Percentiles rank a stretch among this genome's conserved stretches.
Conservation (phyloP, 1,284 basidiomycete genomes). For the Golubevia pallescens region DNA sequence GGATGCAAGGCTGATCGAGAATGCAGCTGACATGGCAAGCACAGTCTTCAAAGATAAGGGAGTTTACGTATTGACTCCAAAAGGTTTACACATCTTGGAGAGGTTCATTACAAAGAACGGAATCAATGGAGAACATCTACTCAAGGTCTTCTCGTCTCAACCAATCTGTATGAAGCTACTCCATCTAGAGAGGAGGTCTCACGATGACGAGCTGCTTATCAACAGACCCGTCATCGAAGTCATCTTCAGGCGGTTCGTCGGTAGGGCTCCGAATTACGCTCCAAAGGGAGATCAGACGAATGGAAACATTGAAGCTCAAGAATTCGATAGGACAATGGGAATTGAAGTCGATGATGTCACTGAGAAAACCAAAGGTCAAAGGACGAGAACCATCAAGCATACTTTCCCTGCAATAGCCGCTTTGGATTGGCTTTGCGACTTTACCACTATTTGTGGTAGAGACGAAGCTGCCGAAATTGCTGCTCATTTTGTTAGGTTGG, state of each 20-base stretch:
- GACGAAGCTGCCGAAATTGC: conserved; percentile 98
- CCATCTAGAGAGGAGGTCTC: conserved; percentile 87
- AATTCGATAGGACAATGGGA: conserved; percentile 67
- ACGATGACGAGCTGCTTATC: conserved; percentile 97
- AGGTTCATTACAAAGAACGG: conserved; percentile 99
- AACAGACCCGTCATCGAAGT: conserved; percentile 91
- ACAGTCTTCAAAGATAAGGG: conserved; percentile 96
- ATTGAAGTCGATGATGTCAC: conserved; percentile 71
- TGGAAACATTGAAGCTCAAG: background rate
- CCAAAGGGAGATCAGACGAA: background rate
- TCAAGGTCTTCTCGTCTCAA: conserved; percentile 86
- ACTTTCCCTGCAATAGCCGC: conserved; percentile 86
- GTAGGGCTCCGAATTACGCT: conserved; percentile 61
- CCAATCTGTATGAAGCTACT: conserved; percentile 98
- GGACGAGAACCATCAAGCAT: conserved; percentile 77
- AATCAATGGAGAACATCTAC: conserved; percentile 86
- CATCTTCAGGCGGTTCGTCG: conserved; percentile 91
- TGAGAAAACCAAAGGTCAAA: conserved; percentile 72
- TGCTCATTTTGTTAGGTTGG: conserved; percentile 95
- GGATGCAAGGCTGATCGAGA: conserved; percentile 96
- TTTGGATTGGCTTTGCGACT: conserved; percentile 96
- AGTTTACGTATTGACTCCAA: conserved; percentile 92
- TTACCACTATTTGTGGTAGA: conserved; percentile 90
- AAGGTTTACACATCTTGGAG: conserved; percentile 96
- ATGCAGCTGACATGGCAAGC: conserved; percentile 85